Base-by-base conservation (phyloP, 2,329 filamentous ascomycete genomes). In the Apiospora arundinis region DNA sequence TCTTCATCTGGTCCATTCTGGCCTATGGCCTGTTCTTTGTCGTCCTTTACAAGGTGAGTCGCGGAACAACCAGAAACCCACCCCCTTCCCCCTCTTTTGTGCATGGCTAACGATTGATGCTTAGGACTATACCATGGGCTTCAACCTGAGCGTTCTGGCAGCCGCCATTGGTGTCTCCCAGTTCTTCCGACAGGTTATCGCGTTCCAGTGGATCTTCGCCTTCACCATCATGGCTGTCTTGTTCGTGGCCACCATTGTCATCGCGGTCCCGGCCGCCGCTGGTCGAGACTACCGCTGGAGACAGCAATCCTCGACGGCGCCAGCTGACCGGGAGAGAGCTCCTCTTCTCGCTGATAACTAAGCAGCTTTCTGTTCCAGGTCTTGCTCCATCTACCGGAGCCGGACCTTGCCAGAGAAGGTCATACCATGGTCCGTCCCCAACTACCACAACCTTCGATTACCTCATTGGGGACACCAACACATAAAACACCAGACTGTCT, bases 121-220 rank as follows among this genome's bases (percentile, higher is more conserved):
- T 1, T 45, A 86, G 89, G 90, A 92, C 76, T 91, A 91, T 81
- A 92, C 92, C 32, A 92, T 97, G 79, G 94, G 95, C 1, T 94
- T 96, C 80, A 91, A 90, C 70, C 86, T 97, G 76, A 92, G 91
- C 75, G 87, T 95, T 63, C 84, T 97, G 66, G 84, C 90, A 1
- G 91, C 94, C 6, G 90, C 94, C 23, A 90, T 97, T 56, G 94
- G 93, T 16, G 90, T 96, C 21, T 88, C 90, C 18, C 95, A 97
- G 81, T 91, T 97, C 83, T 84, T 91, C 68, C 87, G 88, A 77
- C 90, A 94, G 80, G 82, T 92, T 72, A 86, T 97, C 75, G 93
- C 93, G 8, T 86, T 97, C 74, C 95, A 97, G 83, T 97, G 94
- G 94, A 95, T 97, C 82, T 97, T 97, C 80, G 93, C 94, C 45